These are phyloP conservation scores for Coemansia sp. DNA, from an alignment of 192 early-diverging fungal species.

Conservation along the genomic window DNA sequence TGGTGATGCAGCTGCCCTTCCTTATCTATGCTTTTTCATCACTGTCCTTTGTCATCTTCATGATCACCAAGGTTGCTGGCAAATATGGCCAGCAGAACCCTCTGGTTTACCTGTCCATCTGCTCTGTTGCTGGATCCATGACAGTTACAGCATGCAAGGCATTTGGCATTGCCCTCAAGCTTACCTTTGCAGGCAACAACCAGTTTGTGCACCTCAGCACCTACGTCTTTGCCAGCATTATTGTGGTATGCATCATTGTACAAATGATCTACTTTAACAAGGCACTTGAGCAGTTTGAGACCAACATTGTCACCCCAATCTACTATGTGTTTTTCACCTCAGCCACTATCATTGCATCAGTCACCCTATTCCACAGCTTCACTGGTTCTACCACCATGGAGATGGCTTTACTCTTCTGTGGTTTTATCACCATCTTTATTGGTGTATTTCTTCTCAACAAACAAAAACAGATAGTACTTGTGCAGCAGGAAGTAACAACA, in stretches of 20 bases:
- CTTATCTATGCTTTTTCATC: constrained; percentile 77
- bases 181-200: constrained; percentile 92
- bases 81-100: constrained; percentile 78
- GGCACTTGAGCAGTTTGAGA: constrained; percentile 89
- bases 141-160: constrained; percentile 92
- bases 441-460: constrained; percentile 86
- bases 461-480: constrained; percentile 28
- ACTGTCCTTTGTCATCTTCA: constrained; percentile 62
- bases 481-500: constrained; percentile 10
- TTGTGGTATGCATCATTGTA: constrained; percentile 78
- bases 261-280: constrained; percentile 99
- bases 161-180: constrained; percentile 88
- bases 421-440: constrained; percentile 91
- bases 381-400: constrained; percentile 71
- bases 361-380: constrained; percentile 88
- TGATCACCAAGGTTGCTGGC: constrained; percentile 84
- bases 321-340: constrained; percentile 98
- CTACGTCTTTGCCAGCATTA: constrained; percentile 82
- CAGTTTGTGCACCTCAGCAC: constrained; percentile 90
- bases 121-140: constrained; percentile 94
- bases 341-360: constrained; percentile 87
- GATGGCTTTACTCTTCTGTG: constrained; percentile 81
- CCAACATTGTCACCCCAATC: constrained; percentile 86
- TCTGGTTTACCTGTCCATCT: constrained; percentile 92
- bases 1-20: constrained; percentile 82